Conservation (phyloP, 768 basidiomycete species). For the Strobilomyces confusus region DNA sequence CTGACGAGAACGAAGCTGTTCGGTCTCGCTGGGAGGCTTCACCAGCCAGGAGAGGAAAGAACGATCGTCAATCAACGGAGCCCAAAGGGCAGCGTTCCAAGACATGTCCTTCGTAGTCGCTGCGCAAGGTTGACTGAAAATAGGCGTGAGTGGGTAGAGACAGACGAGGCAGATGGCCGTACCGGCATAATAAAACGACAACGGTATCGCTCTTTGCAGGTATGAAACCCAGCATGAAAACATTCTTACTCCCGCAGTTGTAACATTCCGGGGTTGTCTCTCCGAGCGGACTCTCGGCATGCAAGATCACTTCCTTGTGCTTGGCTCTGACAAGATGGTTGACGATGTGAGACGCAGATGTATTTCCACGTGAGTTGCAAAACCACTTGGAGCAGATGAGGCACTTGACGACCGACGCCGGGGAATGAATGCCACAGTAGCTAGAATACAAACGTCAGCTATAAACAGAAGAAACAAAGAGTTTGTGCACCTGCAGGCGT, state of each 20-base stretch:
- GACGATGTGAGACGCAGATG: conserved; percentile 97
- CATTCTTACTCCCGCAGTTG: conserved; percentile 98
- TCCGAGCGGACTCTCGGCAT: conserved; percentile 91
- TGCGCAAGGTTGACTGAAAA: conserved; percentile 88
- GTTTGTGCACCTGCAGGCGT: conserved; percentile 85
- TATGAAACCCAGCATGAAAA: conserved; percentile 99
- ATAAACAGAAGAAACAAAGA: not conserved
- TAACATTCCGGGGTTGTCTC: conserved; percentile 99
- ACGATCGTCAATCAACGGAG: conserved; percentile 96
- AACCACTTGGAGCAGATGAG: conserved; percentile 94
- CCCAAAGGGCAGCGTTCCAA: conserved; percentile 98
- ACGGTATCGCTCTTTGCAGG: conserved; percentile 99
- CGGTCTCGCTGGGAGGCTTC: conserved; percentile 93
- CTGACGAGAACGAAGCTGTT: conserved; percentile 93
- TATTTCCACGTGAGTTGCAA: conserved; percentile 97
- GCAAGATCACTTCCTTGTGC: conserved; percentile 97
- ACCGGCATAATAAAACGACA: conserved; percentile 96
- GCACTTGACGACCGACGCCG: conserved; percentile 95
- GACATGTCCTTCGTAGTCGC: conserved; percentile 97
- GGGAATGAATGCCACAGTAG: conserved; percentile 98
- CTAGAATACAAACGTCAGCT: conserved; percentile 38
- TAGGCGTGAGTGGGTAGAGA: not conserved
- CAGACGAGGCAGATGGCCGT: conserved; percentile 21
- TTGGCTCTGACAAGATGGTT: conserved; percentile 99
- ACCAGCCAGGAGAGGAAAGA: conserved; percentile 99